A percentile compares a stretch with the other conserved stretches of the same genome.
Conservation (phyloP, 768 basidiomycete genomes). For the Tricholomella constricta region DNA sequence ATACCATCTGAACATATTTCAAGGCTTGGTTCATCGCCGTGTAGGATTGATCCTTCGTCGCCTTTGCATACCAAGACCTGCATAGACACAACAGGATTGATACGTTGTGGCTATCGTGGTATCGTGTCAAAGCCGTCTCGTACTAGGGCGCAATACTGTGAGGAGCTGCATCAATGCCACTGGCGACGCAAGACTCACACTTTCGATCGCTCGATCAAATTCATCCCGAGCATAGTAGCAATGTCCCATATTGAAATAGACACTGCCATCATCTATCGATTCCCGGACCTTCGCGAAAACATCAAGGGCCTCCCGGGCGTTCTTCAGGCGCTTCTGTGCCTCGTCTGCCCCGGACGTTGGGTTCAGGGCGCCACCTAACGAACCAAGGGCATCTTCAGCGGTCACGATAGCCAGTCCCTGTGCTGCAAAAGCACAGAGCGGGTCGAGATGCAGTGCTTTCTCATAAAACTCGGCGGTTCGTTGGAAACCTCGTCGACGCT, state of each 20-base stretch:
- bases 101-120: slow-evolving; percentile 73
- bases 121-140: slow-evolving; percentile 83
- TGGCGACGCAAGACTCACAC: slow-evolving; percentile 56
- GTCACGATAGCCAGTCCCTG: slow-evolving; percentile 94
- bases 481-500: slow-evolving; percentile 76
- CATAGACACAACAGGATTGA: slow-evolving; percentile 83
- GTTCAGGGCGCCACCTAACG: slow-evolving; percentile 54
- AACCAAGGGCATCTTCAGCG: slow-evolving; percentile 87
- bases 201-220: slow-evolving; percentile 94
- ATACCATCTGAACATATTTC: slow-evolving; percentile 77
- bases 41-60: slow-evolving; percentile 86
- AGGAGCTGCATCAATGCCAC: background rate
- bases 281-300: slow-evolving; percentile 92
- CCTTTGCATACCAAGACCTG: slow-evolving; percentile 93
- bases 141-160: slow-evolving; percentile 54
- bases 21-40: slow-evolving; percentile 82
- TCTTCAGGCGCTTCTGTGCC: slow-evolving; percentile 60
- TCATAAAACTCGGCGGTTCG: slow-evolving; percentile 91
- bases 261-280: slow-evolving; percentile 76
- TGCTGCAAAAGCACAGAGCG: slow-evolving; percentile 88
- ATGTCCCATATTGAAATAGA: slow-evolving; percentile 96
- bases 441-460: slow-evolving; percentile 84
- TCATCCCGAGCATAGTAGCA: slow-evolving; percentile 93
- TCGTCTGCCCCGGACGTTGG: slow-evolving; percentile 59
- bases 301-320: slow-evolving; percentile 84